Base-by-base conservation (phyloP, 331 rosid genomes). In the Quercus lobata region DNA sequence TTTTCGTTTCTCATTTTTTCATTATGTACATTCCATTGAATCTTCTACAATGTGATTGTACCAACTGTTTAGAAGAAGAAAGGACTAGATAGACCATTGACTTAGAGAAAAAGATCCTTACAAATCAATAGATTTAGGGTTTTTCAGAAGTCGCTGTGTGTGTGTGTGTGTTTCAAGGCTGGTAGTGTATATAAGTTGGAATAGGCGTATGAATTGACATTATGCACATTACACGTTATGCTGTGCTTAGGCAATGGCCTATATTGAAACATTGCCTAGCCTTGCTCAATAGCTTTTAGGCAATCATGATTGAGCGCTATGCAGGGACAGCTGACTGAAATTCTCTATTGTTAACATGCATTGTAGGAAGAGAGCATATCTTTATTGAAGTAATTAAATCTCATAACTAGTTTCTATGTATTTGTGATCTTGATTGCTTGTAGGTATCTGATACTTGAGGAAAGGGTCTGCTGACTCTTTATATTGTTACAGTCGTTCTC, bases 241-340 rank as follows among this genome's bases (percentile, higher is more conserved):
- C 2, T 27, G 8, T 25, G 8, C 37, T 25, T 8, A 27, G 71
- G 46, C 14, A 14, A 10, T 57, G n/a, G 25, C 29, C 62, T 57
- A 57, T 7, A 69, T 32, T 32, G 46, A 15, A 71, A 22, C 72
- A 37, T 10, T 19, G 76, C 57, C 63, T 76, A 69, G 37, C 27
- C 2, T 27, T 24, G 70, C 30, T 17, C 69, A 35, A 71, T 63
- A 71, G n/a, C 66, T 56, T 83, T 22, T 76, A 55, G 49, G 12
- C 71, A 34, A 46, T 71, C 46, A 9, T 37, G 58, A 22, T 84
- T 57, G 58, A 80, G 87, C 74, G 58, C 66, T 71, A 74, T 3
- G 34, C 25, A 11, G 34, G 21, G 71, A 52, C 74, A 76, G 46
- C 55, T 84, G 25, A 78, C 58, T 65, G 76, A 75, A 76, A 44